A percentile compares a stretch with the other conserved stretches of the same genome.
phyloP scores from a whole-genome alignment of 2,329 filamentous ascomycete genomes.

The Periconia sp. region DNA sequence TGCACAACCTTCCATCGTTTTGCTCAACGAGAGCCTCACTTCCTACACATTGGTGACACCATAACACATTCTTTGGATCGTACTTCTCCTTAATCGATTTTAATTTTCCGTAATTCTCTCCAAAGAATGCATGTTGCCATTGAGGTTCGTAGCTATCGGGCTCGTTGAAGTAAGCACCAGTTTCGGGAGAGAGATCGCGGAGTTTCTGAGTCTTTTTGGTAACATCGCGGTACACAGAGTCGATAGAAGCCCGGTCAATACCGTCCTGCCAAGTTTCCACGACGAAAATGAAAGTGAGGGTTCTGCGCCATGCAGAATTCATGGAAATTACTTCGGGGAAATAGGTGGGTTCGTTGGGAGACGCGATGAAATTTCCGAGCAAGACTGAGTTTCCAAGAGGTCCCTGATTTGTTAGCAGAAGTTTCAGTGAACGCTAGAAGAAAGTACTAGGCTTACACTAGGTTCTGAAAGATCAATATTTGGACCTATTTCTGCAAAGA shows the following conservation, averaged over 20 bases:
- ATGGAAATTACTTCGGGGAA: slow-evolving; percentile 21
- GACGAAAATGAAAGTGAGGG: slow-evolving; percentile 27
- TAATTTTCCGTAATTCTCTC: slow-evolving; percentile 22
- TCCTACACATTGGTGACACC: slow-evolving; percentile 33
- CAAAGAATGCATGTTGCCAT: slow-evolving; percentile 34
- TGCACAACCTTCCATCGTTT: slow-evolving; percentile 25
- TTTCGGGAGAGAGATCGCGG: slow-evolving; percentile 22
- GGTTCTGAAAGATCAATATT: slow-evolving; percentile 13
- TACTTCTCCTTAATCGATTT: slow-evolving; percentile 23
- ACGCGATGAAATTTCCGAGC: slow-evolving; percentile 31
- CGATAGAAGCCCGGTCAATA: slow-evolving; percentile 8
- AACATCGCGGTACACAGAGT: slow-evolving; percentile 23
- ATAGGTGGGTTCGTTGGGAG: slow-evolving; percentile 17
- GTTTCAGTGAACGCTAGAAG: slow-evolving; percentile 1
- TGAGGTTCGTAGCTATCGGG: slow-evolving; percentile 28
- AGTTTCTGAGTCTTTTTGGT: slow-evolving; percentile 26
- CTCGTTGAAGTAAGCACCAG: slow-evolving; percentile 39
- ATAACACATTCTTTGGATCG: slow-evolving; percentile 29
- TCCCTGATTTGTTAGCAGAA: no score
- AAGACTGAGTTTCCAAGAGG: slow-evolving; percentile 21
- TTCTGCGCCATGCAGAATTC: slow-evolving; percentile 33
- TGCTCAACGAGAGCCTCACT: slow-evolving; percentile 29
- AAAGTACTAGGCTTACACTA: slow-evolving; percentile 15
- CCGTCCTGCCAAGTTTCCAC: slow-evolving; percentile 20
- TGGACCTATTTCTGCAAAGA: slow-evolving; percentile 24